These are phyloP conservation scores for Cryptococcus amylolentus DNA, from an alignment of 1,284 basidiomycete genomes.

Conservation along the genomic window DNA sequence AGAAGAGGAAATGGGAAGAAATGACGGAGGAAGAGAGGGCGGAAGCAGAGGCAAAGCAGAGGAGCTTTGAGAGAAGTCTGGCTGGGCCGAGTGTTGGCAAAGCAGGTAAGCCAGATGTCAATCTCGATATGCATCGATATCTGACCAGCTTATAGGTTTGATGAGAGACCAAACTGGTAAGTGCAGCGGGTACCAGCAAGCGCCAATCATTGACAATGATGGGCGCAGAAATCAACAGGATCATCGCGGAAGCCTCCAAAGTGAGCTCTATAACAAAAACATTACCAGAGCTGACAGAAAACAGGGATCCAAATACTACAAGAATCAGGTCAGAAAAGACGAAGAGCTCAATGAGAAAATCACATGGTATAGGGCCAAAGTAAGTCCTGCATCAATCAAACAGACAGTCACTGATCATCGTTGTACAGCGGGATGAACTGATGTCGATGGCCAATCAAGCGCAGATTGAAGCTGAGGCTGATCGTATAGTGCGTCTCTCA, in stretches of 20 bases:
- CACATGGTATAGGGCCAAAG: slow-evolving; percentile 42
- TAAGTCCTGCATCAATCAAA: slow-evolving; percentile 9
- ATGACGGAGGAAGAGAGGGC: slow-evolving; percentile 44
- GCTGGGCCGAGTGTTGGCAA: slow-evolving; percentile 50
- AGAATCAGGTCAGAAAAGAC: slow-evolving; percentile 47
- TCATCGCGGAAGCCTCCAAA: slow-evolving; percentile 49
- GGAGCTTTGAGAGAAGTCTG: slow-evolving; percentile 45
- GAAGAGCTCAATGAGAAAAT: slow-evolving; percentile 47
- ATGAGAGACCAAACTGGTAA: slow-evolving; percentile 46
- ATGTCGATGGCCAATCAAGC: slow-evolving; percentile 29
- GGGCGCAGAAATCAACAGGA: slow-evolving; percentile 43
- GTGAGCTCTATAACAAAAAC: slow-evolving; percentile 12
- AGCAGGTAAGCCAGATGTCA: slow-evolving; percentile 32
- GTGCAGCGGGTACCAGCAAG: slow-evolving; percentile 12
- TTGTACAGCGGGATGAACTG: slow-evolving; percentile 41
- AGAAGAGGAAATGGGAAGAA: neutral
- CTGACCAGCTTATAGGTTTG: slow-evolving; percentile 26
- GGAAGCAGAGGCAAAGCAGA: slow-evolving; percentile 26
- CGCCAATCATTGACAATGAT: slow-evolving; percentile 6
- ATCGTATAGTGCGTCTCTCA: slow-evolving; percentile 33
- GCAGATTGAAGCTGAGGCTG: slow-evolving; percentile 40
- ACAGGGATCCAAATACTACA: slow-evolving; percentile 47
- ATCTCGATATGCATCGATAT: neutral
- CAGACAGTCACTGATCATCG: slow-evolving; percentile 6
- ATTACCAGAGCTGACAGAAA: slow-evolving; percentile 8